These are phyloP conservation scores for Dysphania ambrosioides DNA, from an alignment of 148 eudicot genomes.

Conservation along the genomic window DNA sequence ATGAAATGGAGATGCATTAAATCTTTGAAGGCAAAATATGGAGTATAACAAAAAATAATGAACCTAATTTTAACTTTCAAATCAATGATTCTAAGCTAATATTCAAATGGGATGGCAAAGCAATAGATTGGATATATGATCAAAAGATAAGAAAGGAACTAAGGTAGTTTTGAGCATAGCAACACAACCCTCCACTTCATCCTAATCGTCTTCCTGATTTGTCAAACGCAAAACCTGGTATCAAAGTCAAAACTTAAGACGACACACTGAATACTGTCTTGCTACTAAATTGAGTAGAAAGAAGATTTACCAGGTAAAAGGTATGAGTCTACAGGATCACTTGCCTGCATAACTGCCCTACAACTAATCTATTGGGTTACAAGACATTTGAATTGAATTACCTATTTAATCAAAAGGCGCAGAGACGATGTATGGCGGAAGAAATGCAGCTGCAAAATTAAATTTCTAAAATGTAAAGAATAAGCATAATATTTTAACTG, in stretches of 20 bases:
- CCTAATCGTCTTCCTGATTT: constrained; percentile 32
- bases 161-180: neutral
- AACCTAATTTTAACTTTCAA: neutral
- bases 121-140: no score
- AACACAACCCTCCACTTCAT: constrained; percentile 36
- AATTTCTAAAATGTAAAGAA: no score
- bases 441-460: neutral
- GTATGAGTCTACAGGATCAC: constrained; percentile 28
- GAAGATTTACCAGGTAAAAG: constrained; percentile 25
- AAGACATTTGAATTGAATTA: neutral
- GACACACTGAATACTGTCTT: neutral
- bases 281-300: neutral
- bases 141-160: no score
- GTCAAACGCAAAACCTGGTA: constrained; percentile 34
- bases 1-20: neutral
- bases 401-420: neutral
- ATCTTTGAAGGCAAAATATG: neutral
- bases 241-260: neutral
- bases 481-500: no score
- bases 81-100: neutral
- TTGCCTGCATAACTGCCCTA: constrained; percentile 31
- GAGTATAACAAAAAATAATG: neutral
- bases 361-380: neutral
- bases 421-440: neutral
- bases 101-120: neutral